Base-by-base conservation (phyloP, 1,284 basidiomycete species). In the Anthracocystis walkeri region DNA sequence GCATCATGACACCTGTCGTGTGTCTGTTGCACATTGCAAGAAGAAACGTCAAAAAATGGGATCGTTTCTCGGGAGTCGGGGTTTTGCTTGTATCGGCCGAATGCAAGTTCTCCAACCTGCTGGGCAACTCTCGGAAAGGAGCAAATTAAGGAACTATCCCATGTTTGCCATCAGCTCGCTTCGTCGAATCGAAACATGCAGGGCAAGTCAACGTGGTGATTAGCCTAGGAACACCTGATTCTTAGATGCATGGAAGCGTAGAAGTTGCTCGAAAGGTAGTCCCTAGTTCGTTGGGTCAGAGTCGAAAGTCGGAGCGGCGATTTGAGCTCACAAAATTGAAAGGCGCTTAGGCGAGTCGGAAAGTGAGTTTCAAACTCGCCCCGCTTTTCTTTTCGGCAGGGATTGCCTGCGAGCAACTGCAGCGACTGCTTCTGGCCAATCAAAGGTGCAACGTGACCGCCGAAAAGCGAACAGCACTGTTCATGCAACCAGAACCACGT, bases 41-140 rank as follows among this genome's bases (percentile, higher is more conserved):
- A 72, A 63, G 59, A 66, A 65, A 42, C 49, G n/a, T 46, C 67
- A 61, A 71, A 71, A 71, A 71, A 33, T 55, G 5, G 38, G 38
- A 1, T 21, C 10, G 2, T 41, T 56, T 70, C 66, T 64, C 67
- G 68, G 68, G 38, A 58, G 8, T 65, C 68, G 68, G 68, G 23
- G 8, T 12, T 4, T 0, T 5, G 2, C 1, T 4, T 11, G 8
- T 49, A 29, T 31, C 48, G 48, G 48, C 48, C 48, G 48, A 31
- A 1, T 49, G 48, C 11, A 11, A 10, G 1, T 2, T 1, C n/a
- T n/a, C 7, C 18, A 48, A 18, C 18, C 29, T n/a, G 7, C 27
- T 4, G 27, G 10, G 46, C 7, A 10, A 4, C 16, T 31, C 27
- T 38, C 35, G 31, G 7, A 7, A 31, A n/a, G 10, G 11, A 8